Evolutionary conservation across 2,329 filamentous ascomycete species (phyloP), one percentile per base, ranked within the genome.

Genomic region (Diplodia mutila): DNA sequence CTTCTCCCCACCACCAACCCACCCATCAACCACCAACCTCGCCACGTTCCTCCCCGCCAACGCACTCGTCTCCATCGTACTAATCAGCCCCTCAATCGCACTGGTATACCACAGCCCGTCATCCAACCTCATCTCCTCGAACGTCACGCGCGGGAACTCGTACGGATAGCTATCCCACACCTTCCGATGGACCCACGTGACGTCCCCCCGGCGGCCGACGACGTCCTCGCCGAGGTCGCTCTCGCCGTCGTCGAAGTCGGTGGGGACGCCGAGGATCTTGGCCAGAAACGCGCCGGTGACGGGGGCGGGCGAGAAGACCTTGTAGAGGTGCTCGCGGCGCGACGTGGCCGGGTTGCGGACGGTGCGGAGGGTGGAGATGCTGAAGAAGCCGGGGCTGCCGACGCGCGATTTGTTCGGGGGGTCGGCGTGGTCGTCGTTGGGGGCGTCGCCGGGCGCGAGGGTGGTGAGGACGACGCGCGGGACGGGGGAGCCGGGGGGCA

Each of bases 1-100:
- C 21, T 21, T 46, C n/a, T 21, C 27, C 32, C 46, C 55, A 39
- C 12, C 61, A 23, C 54, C 78, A 70, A 77, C 74, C 77, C 84
- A 87, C 63, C 86, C 86, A 73, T 94, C 87, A 0, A 89, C 84
- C 54, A 94, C 83, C 65, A 95, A 80, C 70, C 84, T 85, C 9
- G 92, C 92, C 23, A 95, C 89, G 75, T 95, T 95, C 85, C 87
- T 92, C 0, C 95, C 95, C 88, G 95, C 95, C 72, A 98, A 79
- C 1, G 92, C 91, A 77, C 90, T 97, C 7, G 95, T 97, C 83
- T 99, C 95, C 95, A 99, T 98, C 0, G 93, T 97, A 11, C 91
- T 95, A 72, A 98, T 96, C 77, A 99, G 97, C 72, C 90, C 90
- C 80, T 98, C 94, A 52, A 98, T 96, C 0, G 85, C 86, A 64